These are phyloP conservation scores for Monilinia polystroma DNA, from an alignment of 2,329 filamentous ascomycete species.

Conservation along the genomic window DNA sequence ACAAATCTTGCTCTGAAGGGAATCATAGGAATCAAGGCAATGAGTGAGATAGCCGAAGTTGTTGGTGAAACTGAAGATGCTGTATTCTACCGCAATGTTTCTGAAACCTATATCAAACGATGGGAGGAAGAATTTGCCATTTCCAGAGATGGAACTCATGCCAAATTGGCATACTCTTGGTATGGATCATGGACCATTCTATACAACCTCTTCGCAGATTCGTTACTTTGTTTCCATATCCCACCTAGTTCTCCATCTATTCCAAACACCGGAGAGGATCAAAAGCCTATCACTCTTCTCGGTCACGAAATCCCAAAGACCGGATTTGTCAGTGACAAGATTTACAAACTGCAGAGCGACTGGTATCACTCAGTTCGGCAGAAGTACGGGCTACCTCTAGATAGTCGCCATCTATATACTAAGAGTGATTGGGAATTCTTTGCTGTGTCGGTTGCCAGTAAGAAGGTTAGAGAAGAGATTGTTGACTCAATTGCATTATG, in stretches of 20 bases:
- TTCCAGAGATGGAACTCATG: slow-evolving; percentile 63
- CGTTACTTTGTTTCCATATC: slow-evolving; percentile 75
- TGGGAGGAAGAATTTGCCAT: slow-evolving; percentile 63
- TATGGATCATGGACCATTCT: slow-evolving; percentile 73
- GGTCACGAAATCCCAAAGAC: slow-evolving; percentile 35
- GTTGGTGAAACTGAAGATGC: slow-evolving; percentile 57
- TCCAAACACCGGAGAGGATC: slow-evolving; percentile 26
- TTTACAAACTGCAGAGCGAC: slow-evolving; percentile 76
- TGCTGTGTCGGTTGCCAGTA: slow-evolving; percentile 73
- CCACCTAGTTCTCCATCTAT: slow-evolving; percentile 37
- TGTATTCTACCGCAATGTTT: slow-evolving; percentile 58
- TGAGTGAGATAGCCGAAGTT: slow-evolving; percentile 64
- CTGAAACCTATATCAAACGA: slow-evolving; percentile 61
- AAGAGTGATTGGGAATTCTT: slow-evolving; percentile 94
- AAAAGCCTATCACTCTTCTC: slow-evolving; percentile 34
- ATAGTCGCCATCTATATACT: slow-evolving; percentile 78
- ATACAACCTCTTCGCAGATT: slow-evolving; percentile 70
- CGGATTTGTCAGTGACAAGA: slow-evolving; percentile 68
- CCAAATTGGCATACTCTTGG: slow-evolving; percentile 71
- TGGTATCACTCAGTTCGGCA: slow-evolving; percentile 81
- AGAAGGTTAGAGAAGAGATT: slow-evolving; percentile 67
- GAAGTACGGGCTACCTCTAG: slow-evolving; percentile 78
- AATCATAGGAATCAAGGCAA: slow-evolving; percentile 75
- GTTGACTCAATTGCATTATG: slow-evolving; percentile 72
- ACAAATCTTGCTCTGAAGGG: slow-evolving; percentile 75